Base-by-base conservation (phyloP, 306 rosid genomes). In the Quercus cerris region DNA sequence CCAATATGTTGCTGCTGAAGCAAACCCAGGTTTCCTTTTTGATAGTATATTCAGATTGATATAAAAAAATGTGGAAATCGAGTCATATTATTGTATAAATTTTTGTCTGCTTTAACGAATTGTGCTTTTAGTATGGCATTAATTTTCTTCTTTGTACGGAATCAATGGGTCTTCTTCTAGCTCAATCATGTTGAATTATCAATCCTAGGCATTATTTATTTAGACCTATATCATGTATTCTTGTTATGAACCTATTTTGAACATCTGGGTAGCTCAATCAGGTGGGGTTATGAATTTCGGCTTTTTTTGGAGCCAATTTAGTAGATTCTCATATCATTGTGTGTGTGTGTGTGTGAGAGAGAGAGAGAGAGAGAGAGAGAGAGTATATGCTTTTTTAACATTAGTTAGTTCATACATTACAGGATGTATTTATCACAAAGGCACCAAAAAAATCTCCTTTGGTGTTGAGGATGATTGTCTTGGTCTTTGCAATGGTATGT, bases 401-500 rank as follows among this genome's bases (percentile, higher is more conserved):
- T 38, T 86, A 56, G 51, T 61, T 33, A 49, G 69, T 81, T 52
- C 35, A 62, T 84, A 28, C 76, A 82, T 70, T 77, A 31, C 93
- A 96, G 98, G 99, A 91, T 81, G 58, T 77, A 75, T 79, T 88
- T 64, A 73, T 77, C 75, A 81, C 71, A 75, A 91, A 94, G 89
- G 86, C 78, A 80, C 89, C 89, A 76, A 96, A 89, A 89, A 93
- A 83, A 73, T 89, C 97, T 13, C 91, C 98, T 18, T 84, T 93
- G 89, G 79, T 88, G 78, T 80, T 91, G 94, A 89, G 98, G 89
- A 81, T 92, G 90, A 76, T 84, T 55, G 94, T 91, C 9, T 81
- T 96, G 79, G 75, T 87, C 81, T 85, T 93, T 87, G 92, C 91
- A 64, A 93, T 93, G 98, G 86, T 93, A 62, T 91, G 97, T 86